Base-by-base conservation (phyloP, 345 rosid species). In the Excoecaria agallocha region DNA sequence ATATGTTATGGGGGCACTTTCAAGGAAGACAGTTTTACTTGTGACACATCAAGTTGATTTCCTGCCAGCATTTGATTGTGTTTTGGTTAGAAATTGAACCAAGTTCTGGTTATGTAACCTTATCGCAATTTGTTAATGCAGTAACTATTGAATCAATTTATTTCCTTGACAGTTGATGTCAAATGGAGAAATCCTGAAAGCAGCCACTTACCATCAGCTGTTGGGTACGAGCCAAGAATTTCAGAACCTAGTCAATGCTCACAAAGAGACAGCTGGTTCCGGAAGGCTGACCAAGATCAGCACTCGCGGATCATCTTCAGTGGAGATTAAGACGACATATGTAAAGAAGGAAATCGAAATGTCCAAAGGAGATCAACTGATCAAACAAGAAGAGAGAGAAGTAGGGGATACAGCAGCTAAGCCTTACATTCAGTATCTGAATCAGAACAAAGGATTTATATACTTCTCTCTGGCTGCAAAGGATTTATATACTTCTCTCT, bases 21-120 rank as follows among this genome's bases (percentile, higher is more conserved):
- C 85, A 8, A 82, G 69, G 74, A 94, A 90, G 87, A 87, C 93
- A 24, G 93, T 92, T 48, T 77, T 94, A 48, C 88, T 92, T 6
- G 98, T 94, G 51, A 94, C 98, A 1, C 98, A 94, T 77, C 98
- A 94, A 92, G 98, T 94, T 46, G 98, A 92, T 76, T 94, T 94
- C 86, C 83, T 94, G 59, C 98, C 98, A n/a, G 84, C 92, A 48
- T 94, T 94, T 77, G 89, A 91, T 78, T 81, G 86, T 57, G 91
- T 94, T 71, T 76, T 94, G 98, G 98, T 94, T 78, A 82, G 85
- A 73, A 41, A 78, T 70, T 51, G 49, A 20, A 41, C 49, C 45
- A 63, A 30, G 43, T 63, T 39, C 20, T 63, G 17, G 10, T 62
- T n/a, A n/a, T n/a, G n/a, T n/a, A n/a, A n/a, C n/a, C 13, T 17